phyloP scores from a whole-genome alignment of 2,329 filamentous ascomycete genomes.

The Venturia nashicola region DNA sequence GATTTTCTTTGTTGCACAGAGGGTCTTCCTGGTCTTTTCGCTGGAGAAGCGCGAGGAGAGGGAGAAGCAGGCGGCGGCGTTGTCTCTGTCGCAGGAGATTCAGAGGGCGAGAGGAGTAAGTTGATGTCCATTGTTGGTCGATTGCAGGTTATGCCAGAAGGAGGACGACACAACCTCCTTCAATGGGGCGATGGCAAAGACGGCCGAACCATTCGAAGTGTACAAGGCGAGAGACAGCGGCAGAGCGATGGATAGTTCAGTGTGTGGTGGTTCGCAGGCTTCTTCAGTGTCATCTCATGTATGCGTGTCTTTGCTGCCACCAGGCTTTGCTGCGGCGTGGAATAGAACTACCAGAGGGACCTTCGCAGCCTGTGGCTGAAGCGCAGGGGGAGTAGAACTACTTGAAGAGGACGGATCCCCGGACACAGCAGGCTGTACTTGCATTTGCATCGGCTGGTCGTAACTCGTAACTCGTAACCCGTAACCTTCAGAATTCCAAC shows the following conservation, averaged over 20 bases:
- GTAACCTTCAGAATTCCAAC: neutral
- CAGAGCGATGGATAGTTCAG: neutral
- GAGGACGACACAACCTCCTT: neutral
- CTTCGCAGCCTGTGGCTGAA: neutral
- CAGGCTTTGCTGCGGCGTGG: neutral
- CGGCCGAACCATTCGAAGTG: neutral
- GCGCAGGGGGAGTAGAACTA: neutral
- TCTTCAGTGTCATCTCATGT: neutral
- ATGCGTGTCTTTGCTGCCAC: neutral
- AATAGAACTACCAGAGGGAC: neutral
- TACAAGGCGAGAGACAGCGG: too few species aligned
- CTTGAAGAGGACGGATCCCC: neutral
- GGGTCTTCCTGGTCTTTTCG: conserved; percentile 17
- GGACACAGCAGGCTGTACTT: too few species aligned
- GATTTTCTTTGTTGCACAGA: conserved; percentile 25
- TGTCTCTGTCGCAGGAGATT: conserved; percentile 8
- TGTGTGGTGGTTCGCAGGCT: neutral
- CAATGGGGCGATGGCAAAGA: neutral
- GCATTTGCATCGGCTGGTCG: neutral
- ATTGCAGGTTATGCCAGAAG: neutral
- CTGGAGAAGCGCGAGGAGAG: conserved; percentile 20
- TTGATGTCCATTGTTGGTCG: conserved; percentile 11
- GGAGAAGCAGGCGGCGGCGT: conserved; percentile 14
- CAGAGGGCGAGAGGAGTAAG: conserved; percentile 10
- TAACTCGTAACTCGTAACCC: too few species aligned